A percentile compares a stretch with the other conserved stretches of the same genome.
phyloP scores from a whole-genome alignment of 1,284 basidiomycete genomes.

The Rhodofomes roseus region DNA sequence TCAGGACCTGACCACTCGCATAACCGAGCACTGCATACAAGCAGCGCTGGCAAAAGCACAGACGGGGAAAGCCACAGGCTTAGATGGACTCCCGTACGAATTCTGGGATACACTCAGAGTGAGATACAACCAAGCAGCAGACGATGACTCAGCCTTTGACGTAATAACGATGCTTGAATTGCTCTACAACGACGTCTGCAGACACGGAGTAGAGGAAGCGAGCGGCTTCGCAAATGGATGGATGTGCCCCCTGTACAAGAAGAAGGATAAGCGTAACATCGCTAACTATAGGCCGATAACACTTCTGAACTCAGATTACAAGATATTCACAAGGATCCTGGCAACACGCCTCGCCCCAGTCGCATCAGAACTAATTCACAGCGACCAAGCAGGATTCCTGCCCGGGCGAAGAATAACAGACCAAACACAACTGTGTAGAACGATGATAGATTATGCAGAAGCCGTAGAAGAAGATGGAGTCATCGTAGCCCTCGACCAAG shows the following conservation, averaged over 20 bases:
- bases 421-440: slow-evolving; percentile 17
- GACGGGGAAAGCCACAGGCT: no score
- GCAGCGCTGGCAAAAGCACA: no score
- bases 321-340: slow-evolving; percentile 20
- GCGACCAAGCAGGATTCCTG: slow-evolving; percentile 28
- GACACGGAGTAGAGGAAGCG: no score
- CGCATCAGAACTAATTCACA: slow-evolving; percentile 15
- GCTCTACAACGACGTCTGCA: no score
- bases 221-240: slow-evolving; percentile 25
- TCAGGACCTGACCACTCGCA: neutral
- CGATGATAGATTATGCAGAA: slow-evolving; percentile 23
- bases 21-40: no score
- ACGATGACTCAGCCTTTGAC: neutral
- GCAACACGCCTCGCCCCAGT: slow-evolving; percentile 13
- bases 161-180: neutral
- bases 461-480: slow-evolving; percentile 18
- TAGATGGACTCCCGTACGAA: no score
- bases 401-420: slow-evolving; percentile 21
- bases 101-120: no score
- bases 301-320: slow-evolving; percentile 31
- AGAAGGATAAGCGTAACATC: slow-evolving; percentile 23
- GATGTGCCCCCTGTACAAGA: slow-evolving; percentile 34
- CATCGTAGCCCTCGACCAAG: slow-evolving; percentile 18
- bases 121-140: no score
- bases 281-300: slow-evolving; percentile 33